These are phyloP conservation scores for Camellia granthamiana DNA, from an alignment of 148 eudicot species.

Conservation along the genomic window DNA sequence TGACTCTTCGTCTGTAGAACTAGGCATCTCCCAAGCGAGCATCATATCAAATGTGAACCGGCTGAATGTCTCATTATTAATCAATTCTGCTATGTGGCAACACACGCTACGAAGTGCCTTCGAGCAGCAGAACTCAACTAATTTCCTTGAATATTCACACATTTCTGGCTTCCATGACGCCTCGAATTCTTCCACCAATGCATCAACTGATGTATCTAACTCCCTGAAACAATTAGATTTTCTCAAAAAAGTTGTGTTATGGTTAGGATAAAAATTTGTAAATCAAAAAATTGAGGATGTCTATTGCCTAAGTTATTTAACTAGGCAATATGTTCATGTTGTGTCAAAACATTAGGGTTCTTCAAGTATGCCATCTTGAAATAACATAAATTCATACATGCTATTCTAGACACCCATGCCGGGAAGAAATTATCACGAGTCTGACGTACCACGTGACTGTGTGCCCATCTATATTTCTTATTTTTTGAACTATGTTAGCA, in stretches of 20 bases:
- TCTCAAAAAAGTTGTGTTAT: not conserved
- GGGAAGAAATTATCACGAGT: not conserved
- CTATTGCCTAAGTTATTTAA: not conserved
- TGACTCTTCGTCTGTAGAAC: slow-evolving; percentile 49
- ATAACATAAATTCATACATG: not conserved
- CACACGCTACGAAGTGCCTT: slow-evolving; percentile 52
- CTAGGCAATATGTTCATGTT: not conserved
- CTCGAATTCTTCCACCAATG: slow-evolving; percentile 55
- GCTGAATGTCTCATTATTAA: slow-evolving; percentile 55
- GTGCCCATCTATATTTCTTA: too few relatives aligned
- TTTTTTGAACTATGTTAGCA: too few relatives aligned
- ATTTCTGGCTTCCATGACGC: slow-evolving; percentile 50
- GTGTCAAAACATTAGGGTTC: not conserved
- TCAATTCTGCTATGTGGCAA: slow-evolving; percentile 36
- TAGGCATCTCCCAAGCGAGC: slow-evolving; percentile 92
- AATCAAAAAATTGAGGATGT: too few relatives aligned
- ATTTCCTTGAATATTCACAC: slow-evolving; percentile 58
- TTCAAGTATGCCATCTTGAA: not conserved
- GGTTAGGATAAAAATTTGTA: not conserved
- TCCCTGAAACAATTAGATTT: slow-evolving; percentile 35
- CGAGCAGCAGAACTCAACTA: slow-evolving; percentile 66
- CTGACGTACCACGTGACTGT: not conserved
- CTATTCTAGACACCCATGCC: not conserved
- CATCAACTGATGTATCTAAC: slow-evolving; percentile 49
- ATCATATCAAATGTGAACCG: slow-evolving; percentile 92